phyloP scores from a whole-genome alignment of 805 yeast genomes.

The Starmerella kuoi region DNA sequence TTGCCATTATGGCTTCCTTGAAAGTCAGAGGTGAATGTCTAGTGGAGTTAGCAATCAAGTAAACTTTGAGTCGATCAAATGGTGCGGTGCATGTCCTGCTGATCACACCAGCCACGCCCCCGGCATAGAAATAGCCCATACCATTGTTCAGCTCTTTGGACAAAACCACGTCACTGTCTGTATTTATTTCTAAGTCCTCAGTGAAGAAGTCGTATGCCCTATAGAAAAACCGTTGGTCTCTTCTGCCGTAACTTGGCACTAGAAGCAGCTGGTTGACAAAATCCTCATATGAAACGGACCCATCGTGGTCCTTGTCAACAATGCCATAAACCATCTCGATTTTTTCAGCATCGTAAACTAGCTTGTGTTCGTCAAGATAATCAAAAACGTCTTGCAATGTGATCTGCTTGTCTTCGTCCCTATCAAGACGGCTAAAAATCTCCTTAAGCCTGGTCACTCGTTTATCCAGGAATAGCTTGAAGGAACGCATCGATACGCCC shows the following conservation, averaged over 20 bases:
- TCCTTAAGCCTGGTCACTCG: conserved; percentile 22
- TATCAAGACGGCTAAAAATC: conserved; percentile 24
- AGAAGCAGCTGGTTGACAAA: conserved; percentile 73
- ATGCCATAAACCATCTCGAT: conserved; percentile 45
- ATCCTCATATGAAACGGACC: conserved; percentile 68
- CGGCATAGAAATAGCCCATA: conserved; percentile 83
- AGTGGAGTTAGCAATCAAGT: conserved; percentile 61
- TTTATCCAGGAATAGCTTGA: conserved; percentile 21
- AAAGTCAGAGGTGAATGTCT: conserved; percentile 42
- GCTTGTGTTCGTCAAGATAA: conserved; percentile 48
- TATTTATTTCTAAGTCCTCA: conserved; percentile 68
- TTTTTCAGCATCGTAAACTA: conserved; percentile 41
- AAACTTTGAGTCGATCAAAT: conserved; percentile 87
- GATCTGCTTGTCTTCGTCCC: conserved; percentile 16
- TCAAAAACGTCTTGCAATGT: conserved; percentile 32
- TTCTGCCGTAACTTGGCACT: conserved; percentile 46
- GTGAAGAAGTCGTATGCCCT: conserved; percentile 73
- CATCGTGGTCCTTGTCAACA: conserved; percentile 45
- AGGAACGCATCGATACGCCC: conserved; percentile 8
- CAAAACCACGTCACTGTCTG: conserved; percentile 87
- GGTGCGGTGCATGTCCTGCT: conserved; percentile 97
- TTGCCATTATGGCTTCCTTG: conserved; percentile 62
- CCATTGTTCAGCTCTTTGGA: conserved; percentile 70
- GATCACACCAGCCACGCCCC: conserved; percentile 90
- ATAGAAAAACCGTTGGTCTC: conserved; percentile 33